A percentile compares a stretch with the other conserved stretches of the same genome.
Conservation (phyloP, 2,329 filamentous ascomycete genomes). For the Rhynchosporium graminicola region DNA sequence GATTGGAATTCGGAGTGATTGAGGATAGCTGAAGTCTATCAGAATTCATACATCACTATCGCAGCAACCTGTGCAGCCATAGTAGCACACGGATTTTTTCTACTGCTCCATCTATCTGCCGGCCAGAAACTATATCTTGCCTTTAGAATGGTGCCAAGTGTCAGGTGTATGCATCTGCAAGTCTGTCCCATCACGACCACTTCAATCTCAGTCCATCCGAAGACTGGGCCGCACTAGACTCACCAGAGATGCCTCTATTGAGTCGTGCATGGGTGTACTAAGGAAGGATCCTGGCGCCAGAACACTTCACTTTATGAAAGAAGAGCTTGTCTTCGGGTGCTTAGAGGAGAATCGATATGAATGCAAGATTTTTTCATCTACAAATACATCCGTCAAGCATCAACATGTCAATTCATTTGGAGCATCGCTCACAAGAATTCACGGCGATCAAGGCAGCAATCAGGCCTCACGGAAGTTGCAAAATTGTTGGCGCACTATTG, state of each 20-base stretch:
- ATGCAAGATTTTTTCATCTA: not conserved
- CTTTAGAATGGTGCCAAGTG: not conserved
- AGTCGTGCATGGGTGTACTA: not conserved
- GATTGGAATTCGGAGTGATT: not conserved
- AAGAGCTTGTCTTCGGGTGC: not conserved
- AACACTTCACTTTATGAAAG: not conserved
- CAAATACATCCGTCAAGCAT: not conserved
- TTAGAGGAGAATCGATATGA: not conserved
- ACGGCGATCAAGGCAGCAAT: too few relatives aligned
- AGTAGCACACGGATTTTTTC: not conserved
- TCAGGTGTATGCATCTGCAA: not conserved
- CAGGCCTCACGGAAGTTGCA: not conserved
- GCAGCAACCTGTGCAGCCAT: constrained; percentile 3
- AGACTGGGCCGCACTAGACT: not conserved
- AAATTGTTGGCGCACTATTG: not conserved
- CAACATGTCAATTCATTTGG: not conserved
- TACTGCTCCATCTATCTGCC: not conserved
- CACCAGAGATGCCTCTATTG: not conserved
- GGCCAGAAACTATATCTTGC: not conserved
- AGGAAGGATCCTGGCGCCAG: not conserved
- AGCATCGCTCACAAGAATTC: not conserved
- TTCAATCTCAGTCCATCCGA: not conserved
- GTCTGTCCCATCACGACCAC: not conserved
- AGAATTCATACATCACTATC: not conserved
- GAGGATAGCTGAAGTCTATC: not conserved